Conservation (phyloP, 2,329 filamentous ascomycete species). For the Emmonsiellopsis sp. region DNA sequence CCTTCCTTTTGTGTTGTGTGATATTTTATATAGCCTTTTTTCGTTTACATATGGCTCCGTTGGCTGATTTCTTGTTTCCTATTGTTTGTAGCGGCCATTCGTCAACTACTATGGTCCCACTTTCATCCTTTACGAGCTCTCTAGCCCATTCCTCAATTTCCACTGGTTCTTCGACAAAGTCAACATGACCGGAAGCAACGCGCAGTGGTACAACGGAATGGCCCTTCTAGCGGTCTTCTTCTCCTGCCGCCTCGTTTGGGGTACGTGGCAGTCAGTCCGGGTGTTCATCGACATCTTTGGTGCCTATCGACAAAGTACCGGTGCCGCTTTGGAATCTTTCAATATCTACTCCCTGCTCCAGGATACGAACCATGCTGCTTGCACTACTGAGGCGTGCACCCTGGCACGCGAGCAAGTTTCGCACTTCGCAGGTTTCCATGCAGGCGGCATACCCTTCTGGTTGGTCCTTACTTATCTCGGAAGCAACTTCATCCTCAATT, state of each 20-base stretch:
- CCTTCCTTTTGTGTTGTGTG: not conserved
- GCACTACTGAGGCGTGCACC: constrained; percentile 30
- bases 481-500: constrained; percentile 52
- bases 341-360: constrained; percentile 25
- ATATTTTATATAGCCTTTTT: constrained; percentile 5
- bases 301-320: constrained; percentile 38
- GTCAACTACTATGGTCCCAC: constrained; percentile 56
- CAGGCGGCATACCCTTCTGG: constrained; percentile 46
- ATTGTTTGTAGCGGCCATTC: constrained; percentile 47
- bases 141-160: constrained; percentile 57
- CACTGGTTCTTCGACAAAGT: constrained; percentile 65
- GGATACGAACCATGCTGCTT: constrained; percentile 25
- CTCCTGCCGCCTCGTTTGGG: constrained; percentile 54
- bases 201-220: constrained; percentile 58
- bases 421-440: constrained; percentile 36
- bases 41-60: not conserved
- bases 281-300: constrained; percentile 53
- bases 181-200: constrained; percentile 51
- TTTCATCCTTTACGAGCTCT: constrained; percentile 61
- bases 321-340: constrained; percentile 21
- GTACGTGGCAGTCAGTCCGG: constrained; percentile 48
- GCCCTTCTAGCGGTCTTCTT: constrained; percentile 52
- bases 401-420: constrained; percentile 39
- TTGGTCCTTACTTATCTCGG: constrained; percentile 49
- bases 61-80: not conserved